A percentile compares a stretch with the other conserved stretches of the same genome.
These are phyloP conservation scores for Leccinellum albellum DNA, from an alignment of 768 basidiomycete genomes.

Conservation along the genomic window DNA sequence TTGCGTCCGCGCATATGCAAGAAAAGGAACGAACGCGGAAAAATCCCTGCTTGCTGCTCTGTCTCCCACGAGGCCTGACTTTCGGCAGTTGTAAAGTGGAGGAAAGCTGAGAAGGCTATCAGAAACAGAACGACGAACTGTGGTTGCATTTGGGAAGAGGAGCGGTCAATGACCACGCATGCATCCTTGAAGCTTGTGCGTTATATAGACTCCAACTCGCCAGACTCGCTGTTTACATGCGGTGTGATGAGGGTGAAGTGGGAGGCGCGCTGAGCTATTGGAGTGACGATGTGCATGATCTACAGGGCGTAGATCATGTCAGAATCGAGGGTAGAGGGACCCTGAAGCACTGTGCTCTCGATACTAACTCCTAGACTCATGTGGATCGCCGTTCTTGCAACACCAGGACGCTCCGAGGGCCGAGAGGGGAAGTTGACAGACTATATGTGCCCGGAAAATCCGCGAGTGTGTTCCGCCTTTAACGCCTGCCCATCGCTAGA, in stretches of 20 bases:
- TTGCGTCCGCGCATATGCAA: neutral
- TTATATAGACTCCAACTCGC: conserved; percentile 1
- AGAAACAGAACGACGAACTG: neutral
- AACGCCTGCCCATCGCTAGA: too few species aligned
- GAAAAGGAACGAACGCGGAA: neutral
- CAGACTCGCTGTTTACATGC: neutral
- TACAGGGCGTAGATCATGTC: neutral
- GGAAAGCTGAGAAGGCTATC: neutral
- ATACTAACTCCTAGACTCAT: too few species aligned
- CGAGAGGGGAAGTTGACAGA: too few species aligned
- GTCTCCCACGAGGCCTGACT: neutral
- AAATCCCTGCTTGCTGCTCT: too few species aligned
- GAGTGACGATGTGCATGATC: neutral
- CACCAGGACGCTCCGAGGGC: too few species aligned
- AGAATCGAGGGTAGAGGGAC: neutral
- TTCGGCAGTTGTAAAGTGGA: neutral
- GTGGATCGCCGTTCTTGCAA: too few species aligned
- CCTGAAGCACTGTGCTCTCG: too few species aligned
- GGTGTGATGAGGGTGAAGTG: neutral
- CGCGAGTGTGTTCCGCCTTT: neutral
- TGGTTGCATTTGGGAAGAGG: conserved; percentile 1
- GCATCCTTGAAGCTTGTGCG: neutral
- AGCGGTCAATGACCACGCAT: neutral
- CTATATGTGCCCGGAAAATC: too few species aligned
- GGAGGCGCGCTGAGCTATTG: neutral